These are phyloP conservation scores for Pichia sp. DNA, from an alignment of 1,139 yeast genomes.

Conservation along the genomic window DNA sequence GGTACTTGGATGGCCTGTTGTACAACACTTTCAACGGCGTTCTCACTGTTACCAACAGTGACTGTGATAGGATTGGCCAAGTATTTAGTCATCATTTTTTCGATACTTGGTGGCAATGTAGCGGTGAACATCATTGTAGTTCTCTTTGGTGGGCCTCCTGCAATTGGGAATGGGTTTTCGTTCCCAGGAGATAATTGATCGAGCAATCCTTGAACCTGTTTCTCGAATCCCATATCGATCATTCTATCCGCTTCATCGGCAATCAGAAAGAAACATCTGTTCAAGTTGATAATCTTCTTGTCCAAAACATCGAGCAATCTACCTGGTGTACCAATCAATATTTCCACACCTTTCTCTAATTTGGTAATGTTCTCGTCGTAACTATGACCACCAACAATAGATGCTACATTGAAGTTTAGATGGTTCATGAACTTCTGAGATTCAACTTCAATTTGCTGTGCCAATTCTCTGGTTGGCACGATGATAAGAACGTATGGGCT, in stretches of 20 bases:
- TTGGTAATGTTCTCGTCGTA: slow-evolving; percentile 70
- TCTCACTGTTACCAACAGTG: slow-evolving; percentile 62
- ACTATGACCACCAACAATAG: slow-evolving; percentile 89
- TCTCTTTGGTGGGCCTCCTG: slow-evolving; percentile 36
- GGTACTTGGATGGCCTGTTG: slow-evolving; percentile 62
- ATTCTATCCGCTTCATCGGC: slow-evolving; percentile 95
- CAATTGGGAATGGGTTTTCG: slow-evolving; percentile 24
- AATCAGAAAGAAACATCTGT: slow-evolving; percentile 64
- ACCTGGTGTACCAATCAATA: slow-evolving; percentile 94
- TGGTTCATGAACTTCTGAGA: slow-evolving; percentile 50
- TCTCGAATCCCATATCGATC: slow-evolving; percentile 95
- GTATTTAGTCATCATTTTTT: slow-evolving; percentile 61
- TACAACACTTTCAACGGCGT: slow-evolving; percentile 64
- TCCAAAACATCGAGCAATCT: slow-evolving; percentile 79
- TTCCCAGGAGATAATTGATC: slow-evolving; percentile 41
- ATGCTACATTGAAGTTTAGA: slow-evolving; percentile 46
- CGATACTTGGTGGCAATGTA: slow-evolving; percentile 78
- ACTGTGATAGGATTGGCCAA: slow-evolving; percentile 61
- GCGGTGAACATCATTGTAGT: slow-evolving; percentile 92
- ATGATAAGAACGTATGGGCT: slow-evolving; percentile 71
- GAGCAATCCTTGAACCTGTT: slow-evolving; percentile 63
- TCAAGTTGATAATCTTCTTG: slow-evolving; percentile 57
- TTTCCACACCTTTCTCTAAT: slow-evolving; percentile 67
- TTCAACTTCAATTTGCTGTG: slow-evolving; percentile 77
- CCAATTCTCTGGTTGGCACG: slow-evolving; percentile 94